phyloP scores from a whole-genome alignment of 257 asterid species.

The Lithospermum erythrorhizon region DNA sequence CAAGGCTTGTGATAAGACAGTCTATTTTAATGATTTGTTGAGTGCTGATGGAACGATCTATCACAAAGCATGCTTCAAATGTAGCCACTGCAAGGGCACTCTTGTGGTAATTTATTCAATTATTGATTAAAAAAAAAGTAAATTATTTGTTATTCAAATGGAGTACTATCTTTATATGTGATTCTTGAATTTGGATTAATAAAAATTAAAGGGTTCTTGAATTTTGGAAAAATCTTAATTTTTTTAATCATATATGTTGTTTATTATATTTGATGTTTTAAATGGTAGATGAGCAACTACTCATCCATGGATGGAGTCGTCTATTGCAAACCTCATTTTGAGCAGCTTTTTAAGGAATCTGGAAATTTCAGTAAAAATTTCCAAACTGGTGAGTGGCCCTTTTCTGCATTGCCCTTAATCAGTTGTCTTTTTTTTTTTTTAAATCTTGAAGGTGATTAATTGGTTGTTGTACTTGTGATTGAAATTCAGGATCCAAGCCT shows the following conservation, averaged over 20 bases:
- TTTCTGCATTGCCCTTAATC: background rate
- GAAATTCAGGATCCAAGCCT: background rate
- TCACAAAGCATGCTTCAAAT: slow-evolving; percentile 37
- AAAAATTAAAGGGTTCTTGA: too few relatives aligned
- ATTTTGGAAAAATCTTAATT: background rate
- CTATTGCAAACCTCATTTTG: slow-evolving; percentile 49
- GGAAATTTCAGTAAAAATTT: slow-evolving; percentile 49
- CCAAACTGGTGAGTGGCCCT: slow-evolving; percentile 24
- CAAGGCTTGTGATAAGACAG: slow-evolving; percentile 44
- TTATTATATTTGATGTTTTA: background rate
- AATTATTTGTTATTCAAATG: too few relatives aligned
- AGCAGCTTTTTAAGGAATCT: slow-evolving; percentile 44
- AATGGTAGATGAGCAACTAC: slow-evolving; percentile 42
- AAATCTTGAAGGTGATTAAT: background rate
- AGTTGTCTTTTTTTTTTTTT: background rate
- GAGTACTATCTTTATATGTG: too few relatives aligned
- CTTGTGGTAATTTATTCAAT: slow-evolving; percentile 24
- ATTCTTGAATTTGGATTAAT: background rate
- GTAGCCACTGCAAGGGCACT: slow-evolving; percentile 45
- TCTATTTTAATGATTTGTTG: slow-evolving; percentile 35
- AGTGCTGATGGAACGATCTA: slow-evolving; percentile 33
- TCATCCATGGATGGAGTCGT: slow-evolving; percentile 52
- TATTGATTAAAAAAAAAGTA: too few relatives aligned
- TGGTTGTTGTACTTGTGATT: background rate
- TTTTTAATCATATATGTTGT: background rate